These are phyloP conservation scores for Citropsis articulata DNA, from an alignment of 345 rosid genomes.

Conservation along the genomic window DNA sequence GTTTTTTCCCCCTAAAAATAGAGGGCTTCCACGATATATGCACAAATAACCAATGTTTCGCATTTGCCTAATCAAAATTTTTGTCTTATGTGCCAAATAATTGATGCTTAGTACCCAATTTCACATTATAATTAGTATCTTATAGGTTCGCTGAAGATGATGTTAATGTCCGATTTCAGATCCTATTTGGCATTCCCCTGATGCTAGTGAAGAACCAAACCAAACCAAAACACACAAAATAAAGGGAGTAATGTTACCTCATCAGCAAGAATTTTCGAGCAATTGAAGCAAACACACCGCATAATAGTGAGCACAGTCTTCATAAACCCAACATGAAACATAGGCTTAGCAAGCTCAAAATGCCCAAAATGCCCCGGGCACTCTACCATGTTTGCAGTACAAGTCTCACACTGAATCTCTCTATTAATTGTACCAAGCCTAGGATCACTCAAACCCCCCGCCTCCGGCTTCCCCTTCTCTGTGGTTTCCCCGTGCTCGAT, in stretches of 20 bases:
- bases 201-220: background rate
- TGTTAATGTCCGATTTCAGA: background rate
- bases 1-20: background rate
- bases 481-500: constrained; percentile 86
- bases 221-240: background rate
- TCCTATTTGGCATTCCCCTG: background rate
- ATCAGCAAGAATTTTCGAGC: constrained; percentile 79
- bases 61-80: background rate
- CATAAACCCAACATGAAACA: constrained; percentile 90
- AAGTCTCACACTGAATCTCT: constrained; percentile 84
- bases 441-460: constrained; percentile 72
- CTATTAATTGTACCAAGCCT: constrained; percentile 86
- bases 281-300: constrained; percentile 93
- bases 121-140: background rate
- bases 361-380: constrained; percentile 97
- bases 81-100: background rate
- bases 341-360: constrained; percentile 93
- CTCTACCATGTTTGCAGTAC: constrained; percentile 91
- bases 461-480: constrained; percentile 80
- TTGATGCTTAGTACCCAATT: background rate
- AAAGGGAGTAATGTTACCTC: constrained; percentile 49
- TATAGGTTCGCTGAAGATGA: background rate
- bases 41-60: background rate
- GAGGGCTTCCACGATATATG: background rate
- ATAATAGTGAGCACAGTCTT: constrained; percentile 84